Conservation (phyloP, 176 grass and related monocot species). For the Olyra latifolia region DNA sequence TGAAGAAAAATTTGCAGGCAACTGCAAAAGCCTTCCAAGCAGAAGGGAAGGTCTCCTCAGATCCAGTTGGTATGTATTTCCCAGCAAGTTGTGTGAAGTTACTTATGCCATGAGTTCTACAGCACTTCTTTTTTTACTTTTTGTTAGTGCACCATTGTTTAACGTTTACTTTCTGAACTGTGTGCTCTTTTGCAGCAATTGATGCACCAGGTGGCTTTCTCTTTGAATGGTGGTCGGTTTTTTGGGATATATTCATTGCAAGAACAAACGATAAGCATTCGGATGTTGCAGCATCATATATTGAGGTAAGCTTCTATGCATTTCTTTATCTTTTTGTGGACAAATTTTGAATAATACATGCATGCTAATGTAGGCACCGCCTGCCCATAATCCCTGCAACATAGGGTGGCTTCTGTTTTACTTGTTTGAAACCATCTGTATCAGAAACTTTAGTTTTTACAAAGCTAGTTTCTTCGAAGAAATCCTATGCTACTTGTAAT, state of each 20-base stretch:
- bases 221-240: conserved; percentile 99
- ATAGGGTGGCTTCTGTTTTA: not conserved
- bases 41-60: conserved; percentile 98
- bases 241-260: conserved; percentile 99
- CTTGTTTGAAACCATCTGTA: not conserved
- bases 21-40: conserved; percentile 99
- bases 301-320: conserved; percentile 56
- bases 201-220: conserved; percentile 99
- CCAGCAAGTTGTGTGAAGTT: conserved; percentile 7
- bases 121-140: not conserved
- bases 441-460: not conserved
- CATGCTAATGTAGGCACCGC: not conserved
- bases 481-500: conserved; percentile 6
- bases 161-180: conserved; percentile 17
- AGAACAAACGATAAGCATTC: conserved; percentile 99
- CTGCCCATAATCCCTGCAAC: not conserved
- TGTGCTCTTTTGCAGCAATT: conserved; percentile 63
- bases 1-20: conserved; percentile 98
- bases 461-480: not conserved
- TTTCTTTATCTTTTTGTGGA: conserved; percentile 6
- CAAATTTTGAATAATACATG: not conserved
- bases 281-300: conserved; percentile 94
- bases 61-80: conserved; percentile 89
- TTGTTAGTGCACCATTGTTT: not conserved
- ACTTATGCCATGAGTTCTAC: conserved; percentile 12